Evolutionary conservation across 1,284 basidiomycete species (phyloP), one percentile per base, ranked within the genome.

Genomic region (Inonotus hispidus): DNA sequence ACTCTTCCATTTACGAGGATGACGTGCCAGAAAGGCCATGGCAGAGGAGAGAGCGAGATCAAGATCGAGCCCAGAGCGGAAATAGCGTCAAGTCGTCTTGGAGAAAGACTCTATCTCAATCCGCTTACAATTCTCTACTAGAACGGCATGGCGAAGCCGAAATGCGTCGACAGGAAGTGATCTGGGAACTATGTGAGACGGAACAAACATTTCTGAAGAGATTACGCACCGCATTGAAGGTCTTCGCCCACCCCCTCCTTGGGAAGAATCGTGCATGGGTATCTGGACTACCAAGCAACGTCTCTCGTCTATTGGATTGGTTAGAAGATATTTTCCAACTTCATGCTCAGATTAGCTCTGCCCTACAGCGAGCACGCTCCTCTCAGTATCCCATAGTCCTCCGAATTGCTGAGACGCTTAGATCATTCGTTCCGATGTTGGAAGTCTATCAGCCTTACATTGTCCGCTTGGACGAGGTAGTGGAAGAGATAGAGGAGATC

Each of bases 371-470:
- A 3, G 72, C 78, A 39, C 77, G 77, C 56, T 70, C 77, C 61
- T 68, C 73, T 56, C 75, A 83, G 64, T 71, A 75, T 52, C 75
- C 80, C 1, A 71, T 82, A 14, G 75, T 86, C 3, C 72, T 73
- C 61, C 68, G 74, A 19, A 74, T 93, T 27, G 84, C 88, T 7
- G 80, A 83, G 4, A 71, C 77, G 1, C 72, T 94, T 27, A 75
- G 81, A 19, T 69, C 72, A 1, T 88, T 89, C 69, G 78, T 93
- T 16, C 74, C 81, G 0, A 79, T 78, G 52, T 73, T 95, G 41
- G 88, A 93, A 69, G 80, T 90, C 3, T 92, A 96, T 69, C 91
- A 93, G 71, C 87, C 90, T 11, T 96, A 95, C 71, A 74, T 96
- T 2, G 84, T 90, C 14, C 79, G 84, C 53, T 79, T 94, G 50